These are phyloP conservation scores for Trametes sanguinea DNA, from an alignment of 768 basidiomycete genomes.

Conservation along the genomic window DNA sequence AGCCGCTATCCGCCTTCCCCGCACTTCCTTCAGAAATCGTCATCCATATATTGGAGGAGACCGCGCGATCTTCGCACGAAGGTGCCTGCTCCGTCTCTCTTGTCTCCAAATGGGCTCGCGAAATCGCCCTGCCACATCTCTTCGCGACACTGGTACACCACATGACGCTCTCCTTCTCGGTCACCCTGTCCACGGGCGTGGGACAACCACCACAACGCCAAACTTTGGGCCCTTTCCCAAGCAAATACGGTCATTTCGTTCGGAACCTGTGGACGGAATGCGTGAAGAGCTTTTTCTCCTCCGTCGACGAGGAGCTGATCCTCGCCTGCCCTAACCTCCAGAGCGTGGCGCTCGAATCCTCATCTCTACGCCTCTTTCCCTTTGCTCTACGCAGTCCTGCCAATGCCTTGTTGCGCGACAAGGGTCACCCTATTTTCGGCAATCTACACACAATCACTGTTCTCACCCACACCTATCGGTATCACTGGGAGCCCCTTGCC, in stretches of 20 bases:
- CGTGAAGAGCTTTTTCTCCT: constrained; percentile 18
- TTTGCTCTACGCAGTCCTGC: not conserved
- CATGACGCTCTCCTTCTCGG: constrained; percentile 6
- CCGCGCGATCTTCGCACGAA: constrained; percentile 17
- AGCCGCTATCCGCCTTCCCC: constrained; percentile 6
- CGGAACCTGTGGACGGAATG: constrained; percentile 30
- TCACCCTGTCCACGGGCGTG: constrained; percentile 12
- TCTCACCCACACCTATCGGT: constrained; percentile 25
- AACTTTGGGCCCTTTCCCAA: not conserved
- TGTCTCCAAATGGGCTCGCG: constrained; percentile 26
- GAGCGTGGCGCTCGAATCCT: constrained; percentile 24
- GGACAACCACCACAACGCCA: not conserved
- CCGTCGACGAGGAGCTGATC: constrained; percentile 25
- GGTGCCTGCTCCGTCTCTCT: constrained; percentile 24
- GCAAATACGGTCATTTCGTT: constrained; percentile 19
- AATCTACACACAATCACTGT: constrained; percentile 25
- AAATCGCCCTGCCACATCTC: constrained; percentile 22
- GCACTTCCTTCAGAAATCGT: constrained; percentile 26
- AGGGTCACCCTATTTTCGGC: constrained; percentile 10
- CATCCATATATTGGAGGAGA: constrained; percentile 26
- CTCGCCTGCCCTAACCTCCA: constrained; percentile 25
- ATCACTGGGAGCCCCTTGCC: constrained; percentile 27
- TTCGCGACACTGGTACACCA: constrained; percentile 27
- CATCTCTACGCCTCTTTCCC: constrained; percentile 25
- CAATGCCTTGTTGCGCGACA: not conserved